Evolutionary conservation across 2,329 filamentous ascomycete species (phyloP), one percentile per base, ranked within the genome.

Genomic region (Chaetomiaceae sp.): DNA sequence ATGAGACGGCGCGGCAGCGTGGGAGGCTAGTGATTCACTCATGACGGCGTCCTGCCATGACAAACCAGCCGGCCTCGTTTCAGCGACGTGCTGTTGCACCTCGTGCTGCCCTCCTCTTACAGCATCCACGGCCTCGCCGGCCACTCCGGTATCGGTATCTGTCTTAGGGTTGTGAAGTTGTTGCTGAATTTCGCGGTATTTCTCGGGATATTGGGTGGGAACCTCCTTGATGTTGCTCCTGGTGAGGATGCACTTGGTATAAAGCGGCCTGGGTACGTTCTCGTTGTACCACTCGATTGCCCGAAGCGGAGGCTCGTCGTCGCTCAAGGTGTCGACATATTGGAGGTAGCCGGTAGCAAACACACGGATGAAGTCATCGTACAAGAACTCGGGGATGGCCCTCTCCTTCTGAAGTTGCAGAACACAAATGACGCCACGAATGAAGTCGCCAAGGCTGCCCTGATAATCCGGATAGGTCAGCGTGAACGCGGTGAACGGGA

Each of bases 331-430:
- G 2, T 56, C 45, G 19, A 71, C 63, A 44, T 78, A 76, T 0
- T 56, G 51, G 6, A 67, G 51, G 51, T 68, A 79, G 1, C 68
- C 64, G 1, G 57, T 58, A 2, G 67, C 62, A 41, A 71, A 77
- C 3, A 60, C 60, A 10, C 63, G 60, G 37, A 79, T 68, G 42
- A 78, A 75, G 45, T 79, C 76, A 52, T 79, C 76, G 48, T 70
- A 78, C 0, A 76, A 56, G 43, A 62, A 73, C 19, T 67, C 65
- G 11, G 66, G 63, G 15, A 76, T 55, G 4, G 53, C 42, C 8
- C 61, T 59, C 11, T 60, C 52, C 19, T 60, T 54, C 34, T 62
- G 60, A 1, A 74, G 59, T 42, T 63, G 65, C 15, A 68, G 60
- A 7, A 78, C 55, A 51, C 64, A 71, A 0, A 71, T 57, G 41